These are phyloP conservation scores for Scutellaria barbata DNA, from an alignment of 257 asterid genomes.

Conservation along the genomic window DNA sequence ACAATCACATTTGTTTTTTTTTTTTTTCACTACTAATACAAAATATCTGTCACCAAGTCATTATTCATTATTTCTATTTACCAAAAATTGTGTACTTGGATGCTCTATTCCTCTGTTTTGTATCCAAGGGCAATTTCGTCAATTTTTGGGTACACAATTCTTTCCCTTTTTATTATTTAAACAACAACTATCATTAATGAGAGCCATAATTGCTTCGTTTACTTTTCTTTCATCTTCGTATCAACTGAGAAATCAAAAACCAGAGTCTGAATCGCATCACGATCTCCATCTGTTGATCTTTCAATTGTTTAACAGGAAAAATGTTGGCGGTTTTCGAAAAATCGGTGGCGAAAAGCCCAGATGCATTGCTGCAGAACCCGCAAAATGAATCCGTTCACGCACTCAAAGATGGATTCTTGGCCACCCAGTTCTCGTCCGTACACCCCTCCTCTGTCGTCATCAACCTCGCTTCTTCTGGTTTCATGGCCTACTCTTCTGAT, in stretches of 20 bases:
- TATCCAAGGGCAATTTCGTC: constrained; percentile 31
- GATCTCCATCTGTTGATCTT: not conserved
- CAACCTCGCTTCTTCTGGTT: constrained; percentile 76
- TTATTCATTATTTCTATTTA: too few species aligned
- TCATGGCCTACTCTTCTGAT: constrained; percentile 70
- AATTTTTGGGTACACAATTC: not conserved
- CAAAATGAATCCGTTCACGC: constrained; percentile 54
- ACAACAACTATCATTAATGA: not conserved
- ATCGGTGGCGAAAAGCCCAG: constrained; percentile 87
- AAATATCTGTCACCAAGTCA: too few species aligned
- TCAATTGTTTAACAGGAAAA: not conserved
- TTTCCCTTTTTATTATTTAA: not conserved
- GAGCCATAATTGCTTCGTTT: too few species aligned
- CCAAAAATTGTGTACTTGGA: too few species aligned
- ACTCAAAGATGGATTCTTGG: constrained; percentile 78
- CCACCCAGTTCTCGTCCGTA: constrained; percentile 60
- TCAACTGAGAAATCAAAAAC: constrained; percentile 10
- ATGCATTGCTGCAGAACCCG: constrained; percentile 67
- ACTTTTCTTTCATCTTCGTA: not conserved
- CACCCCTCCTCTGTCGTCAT: constrained; percentile 70
- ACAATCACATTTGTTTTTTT: too few species aligned
- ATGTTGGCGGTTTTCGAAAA: constrained; percentile 88
- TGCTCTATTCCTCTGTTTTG: too few species aligned
- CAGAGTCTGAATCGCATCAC: not conserved
- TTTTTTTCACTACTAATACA: too few species aligned